Base-by-base conservation (phyloP, 768 basidiomycete genomes). In the Amanita pseudoporphyria region DNA sequence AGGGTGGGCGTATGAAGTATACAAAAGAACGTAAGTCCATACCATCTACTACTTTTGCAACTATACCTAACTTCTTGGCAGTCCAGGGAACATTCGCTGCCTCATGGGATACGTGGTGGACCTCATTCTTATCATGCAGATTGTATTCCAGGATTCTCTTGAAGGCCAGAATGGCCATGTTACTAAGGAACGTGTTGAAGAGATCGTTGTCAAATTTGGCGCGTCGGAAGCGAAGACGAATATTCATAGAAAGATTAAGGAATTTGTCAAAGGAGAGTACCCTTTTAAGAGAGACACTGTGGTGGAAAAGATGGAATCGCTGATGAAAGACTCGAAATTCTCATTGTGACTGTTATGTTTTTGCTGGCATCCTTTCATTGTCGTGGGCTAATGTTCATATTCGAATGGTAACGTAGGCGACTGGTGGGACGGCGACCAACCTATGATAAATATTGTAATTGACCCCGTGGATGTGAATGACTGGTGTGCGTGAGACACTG, bases 71-170 rank as follows among this genome's bases (percentile, higher is more conserved):
- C 21, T 24, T 22, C 9, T 16, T 21, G 9, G n/a, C 21, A 32
- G 32, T 21, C 45, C 45, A n/a, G 26, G 26, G 41, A 35, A 46
- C 10, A 36, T 36, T 14, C 45, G 45, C 22, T 46, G 45, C 14
- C 35, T 46, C 6, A 46, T 46, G 32, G 45, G 45, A 13, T 46
- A 46, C 32, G 45, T 46, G 2, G 45, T 46, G 14, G 35, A 46
- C 45, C 35, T 46, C 21, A 46, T 21, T n/a, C 19, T 46, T 6
- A 46, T 46, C 14, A 21, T 37, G 9, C 45, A 46, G 22, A 33
- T 32, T 12, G 14, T 46, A 0, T 46, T 37, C 22, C 45, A 24
- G 13, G 32, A 18, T 22, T 46, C 45, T 6, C 45, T 46, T 22
- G 6, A 21, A 5, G 21, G 36, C 24, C 9, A 13, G 4, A 33